Evolutionary conservation across 2,329 filamentous ascomycete genomes (phyloP), one percentile per base, ranked within the genome.

Genomic region (Emergomyces orientalis): DNA sequence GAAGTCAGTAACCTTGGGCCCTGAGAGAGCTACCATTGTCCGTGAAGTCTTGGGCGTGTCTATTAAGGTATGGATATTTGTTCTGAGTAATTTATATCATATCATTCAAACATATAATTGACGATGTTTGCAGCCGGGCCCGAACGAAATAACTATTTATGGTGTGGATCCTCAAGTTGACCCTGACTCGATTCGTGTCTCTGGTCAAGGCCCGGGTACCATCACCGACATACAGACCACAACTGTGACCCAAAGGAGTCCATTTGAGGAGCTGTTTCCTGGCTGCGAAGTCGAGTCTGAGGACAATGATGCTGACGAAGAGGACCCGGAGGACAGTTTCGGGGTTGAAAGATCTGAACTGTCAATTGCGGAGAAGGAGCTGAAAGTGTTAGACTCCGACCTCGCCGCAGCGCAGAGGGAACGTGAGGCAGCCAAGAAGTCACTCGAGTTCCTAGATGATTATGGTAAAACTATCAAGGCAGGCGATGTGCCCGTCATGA

Each of bases 171-270:
- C 82, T 2, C 80, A 77, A 1, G 77, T 81, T 9, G 80, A 85
- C 67, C 77, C 82, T 68, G 77, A 82, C 66, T 84, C 81, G 11
- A 82, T 87, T 73, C 84, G 84, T 67, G 79, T 87, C 41, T 83
- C 86, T 67, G 83, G 84, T 55, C 80, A 79, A 60, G 82, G 83
- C n/a, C 71, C 79, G 0, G 84, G 82, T 9, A 81, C 81, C 59
- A 84, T 87, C 68, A 83, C 81, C 13, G 85, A 89, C 68, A 86
- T 88, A 65, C 80, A 82, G 11, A 80, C 87, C 49, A 81, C 86
- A 64, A 75, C 82, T 7, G 74, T 86, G 11, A 79, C 80, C 1
- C 85, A 86, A 65, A 76, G 74, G 19, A 81, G 85, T 34, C 74
- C 77, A 32, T 85, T 84, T 62, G 72, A 82, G 56, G 82, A 86